Evolutionary conservation across 148 eudicot species (phyloP).

Genomic region (Rhododendron ferrugineum): DNA sequence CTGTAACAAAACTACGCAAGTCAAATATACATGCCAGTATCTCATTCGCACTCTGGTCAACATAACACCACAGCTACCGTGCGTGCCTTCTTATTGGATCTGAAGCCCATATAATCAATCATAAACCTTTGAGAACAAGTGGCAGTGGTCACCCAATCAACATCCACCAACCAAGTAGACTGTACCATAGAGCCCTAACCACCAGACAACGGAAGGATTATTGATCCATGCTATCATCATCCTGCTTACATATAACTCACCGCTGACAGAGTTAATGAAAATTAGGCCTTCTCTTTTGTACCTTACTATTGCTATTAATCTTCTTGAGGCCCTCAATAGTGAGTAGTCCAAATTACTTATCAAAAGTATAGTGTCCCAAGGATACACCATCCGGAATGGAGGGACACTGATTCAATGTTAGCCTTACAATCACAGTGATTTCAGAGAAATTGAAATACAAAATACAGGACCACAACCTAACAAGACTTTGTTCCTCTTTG

Average conservation of each 20-base stretch:
- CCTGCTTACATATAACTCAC: not conserved
- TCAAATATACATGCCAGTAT: not conserved
- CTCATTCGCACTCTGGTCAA: not conserved
- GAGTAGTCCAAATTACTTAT: not conserved
- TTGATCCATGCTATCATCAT: not conserved
- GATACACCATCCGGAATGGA: not conserved
- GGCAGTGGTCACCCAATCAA: not conserved
- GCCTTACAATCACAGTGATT: not conserved
- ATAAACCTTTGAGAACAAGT: not conserved
- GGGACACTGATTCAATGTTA: not conserved
- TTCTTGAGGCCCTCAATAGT: not conserved
- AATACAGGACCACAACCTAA: not conserved
- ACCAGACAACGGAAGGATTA: not conserved
- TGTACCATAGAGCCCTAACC: not conserved
- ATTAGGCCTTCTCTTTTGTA: not conserved
- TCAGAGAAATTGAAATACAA: not conserved
- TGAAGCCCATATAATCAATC: not conserved
- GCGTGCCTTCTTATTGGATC: not conserved
- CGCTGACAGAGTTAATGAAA: not conserved
- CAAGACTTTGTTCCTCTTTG: not conserved
- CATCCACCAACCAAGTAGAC: not conserved
- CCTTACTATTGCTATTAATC: not conserved
- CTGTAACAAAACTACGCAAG: not conserved
- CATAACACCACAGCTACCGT: not conserved
- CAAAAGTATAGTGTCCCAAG: not conserved